Evolutionary conservation across 805 yeast species (phyloP), one percentile per base, ranked within the genome.

Genomic region (Debaryomyces tyrocola): DNA sequence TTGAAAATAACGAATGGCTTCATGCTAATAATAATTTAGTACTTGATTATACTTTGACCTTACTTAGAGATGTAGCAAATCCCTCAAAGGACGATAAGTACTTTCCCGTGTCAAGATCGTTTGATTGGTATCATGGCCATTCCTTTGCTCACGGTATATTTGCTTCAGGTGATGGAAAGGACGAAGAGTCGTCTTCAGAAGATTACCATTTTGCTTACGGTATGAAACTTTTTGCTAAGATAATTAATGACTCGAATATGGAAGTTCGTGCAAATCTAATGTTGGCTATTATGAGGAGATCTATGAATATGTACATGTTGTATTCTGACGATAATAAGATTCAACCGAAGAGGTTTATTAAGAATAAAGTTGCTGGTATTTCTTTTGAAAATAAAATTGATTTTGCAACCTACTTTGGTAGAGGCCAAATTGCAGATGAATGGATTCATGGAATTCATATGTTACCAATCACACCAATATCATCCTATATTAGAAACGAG

Each of bases 371-470:
- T 6, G 79, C 88, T 9, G 94, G 92, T 29, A 86, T 86, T 20
- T 54, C 81, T 29, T 86, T 84, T 64, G 91, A 86, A 54, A 85
- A 85, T 62, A 85, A 85, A 57, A 60, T 83, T 38, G 90, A 84
- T 55, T 86, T 79, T 59, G 79, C 90, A 0, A 86, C 92, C 0
- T 86, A 83, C 62, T 86, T 86, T 59, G 91, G 91, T 14, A 75
- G 80, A 46, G 81, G 85, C n/a, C 62, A 79, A 5, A 63, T 72
- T 43, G 74, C 63, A 1, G 67, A 71, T 48, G 87, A 86, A 57
- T 86, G 82, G 70, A 82, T 86, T 41, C 91, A 86, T 56, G 88
- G 89, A 64, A 86, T 85, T 41, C 91, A 86, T 60, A 86, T 87
- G 75, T 69, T 86, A 29, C 94, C 92, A 15, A 74, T 85, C 12